These are phyloP conservation scores for Naumovozyma baii DNA, from an alignment of 805 yeast genomes.

Conservation along the genomic window DNA sequence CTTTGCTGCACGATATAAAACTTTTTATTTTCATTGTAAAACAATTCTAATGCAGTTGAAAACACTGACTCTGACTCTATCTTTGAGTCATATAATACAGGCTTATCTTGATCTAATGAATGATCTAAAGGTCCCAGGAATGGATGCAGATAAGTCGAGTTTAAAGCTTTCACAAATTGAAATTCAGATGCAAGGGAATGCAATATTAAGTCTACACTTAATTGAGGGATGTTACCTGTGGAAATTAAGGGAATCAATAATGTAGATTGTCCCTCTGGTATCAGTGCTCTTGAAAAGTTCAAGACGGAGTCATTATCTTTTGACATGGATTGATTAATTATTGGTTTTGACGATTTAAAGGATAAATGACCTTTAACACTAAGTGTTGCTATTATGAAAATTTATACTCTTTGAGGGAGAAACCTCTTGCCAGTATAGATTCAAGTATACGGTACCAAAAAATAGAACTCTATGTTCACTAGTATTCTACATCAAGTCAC, in stretches of 20 bases:
- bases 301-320: not conserved
- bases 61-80: constrained; percentile 20
- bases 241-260: constrained; percentile 75
- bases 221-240: constrained; percentile 84
- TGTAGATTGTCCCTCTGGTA: constrained; percentile 21
- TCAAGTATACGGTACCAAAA: too few relatives aligned
- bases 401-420: too few relatives aligned
- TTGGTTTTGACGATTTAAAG: too few relatives aligned
- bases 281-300: not conserved
- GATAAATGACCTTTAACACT: too few relatives aligned
- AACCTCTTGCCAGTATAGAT: too few relatives aligned
- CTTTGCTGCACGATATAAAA: constrained; percentile 68
- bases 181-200: constrained; percentile 36
- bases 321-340: too few relatives aligned
- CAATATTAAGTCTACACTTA: constrained; percentile 62
- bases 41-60: constrained; percentile 60
- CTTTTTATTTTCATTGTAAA: constrained; percentile 32
- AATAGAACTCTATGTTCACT: too few relatives aligned
- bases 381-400: too few relatives aligned
- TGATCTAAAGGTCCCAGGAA: constrained; percentile 73
- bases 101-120: constrained; percentile 12
- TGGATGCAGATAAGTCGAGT: constrained; percentile 60
- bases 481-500: too few relatives aligned
- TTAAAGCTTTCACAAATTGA: constrained; percentile 44
- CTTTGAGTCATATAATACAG: constrained; percentile 9